A percentile compares a stretch with the other conserved stretches of the same genome.
Conservation (phyloP, 2,329 filamentous ascomycete genomes). For the Ceratocystis papillata region DNA sequence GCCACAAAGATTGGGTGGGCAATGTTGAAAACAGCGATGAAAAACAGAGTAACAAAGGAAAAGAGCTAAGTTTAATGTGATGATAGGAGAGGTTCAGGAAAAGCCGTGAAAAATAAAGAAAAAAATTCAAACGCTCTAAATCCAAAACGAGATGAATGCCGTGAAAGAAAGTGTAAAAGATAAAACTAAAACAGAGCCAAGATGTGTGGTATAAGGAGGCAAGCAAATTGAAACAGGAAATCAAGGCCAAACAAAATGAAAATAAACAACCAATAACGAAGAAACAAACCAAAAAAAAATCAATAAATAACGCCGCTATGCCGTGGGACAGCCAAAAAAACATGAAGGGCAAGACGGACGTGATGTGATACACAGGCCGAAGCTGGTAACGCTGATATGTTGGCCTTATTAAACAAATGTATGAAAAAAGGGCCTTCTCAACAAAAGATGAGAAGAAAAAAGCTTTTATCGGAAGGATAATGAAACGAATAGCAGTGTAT, state of each 20-base stretch:
- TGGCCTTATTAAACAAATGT: background rate
- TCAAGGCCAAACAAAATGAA: background rate
- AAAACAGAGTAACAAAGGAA: slow-evolving; percentile 2
- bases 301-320: slow-evolving; percentile 7
- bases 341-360: background rate
- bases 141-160: slow-evolving; percentile 5
- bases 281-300: background rate
- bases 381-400: too few relatives aligned
- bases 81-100: background rate
- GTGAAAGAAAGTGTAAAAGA: background rate
- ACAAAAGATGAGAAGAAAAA: slow-evolving; percentile 6
- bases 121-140: slow-evolving; percentile 7
- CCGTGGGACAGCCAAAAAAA: background rate
- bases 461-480: too few relatives aligned
- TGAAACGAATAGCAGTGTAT: too few relatives aligned
- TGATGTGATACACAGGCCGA: background rate
- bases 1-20: slow-evolving; percentile 1
- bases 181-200: background rate
- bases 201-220: background rate
- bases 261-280: background rate
- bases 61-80: background rate
- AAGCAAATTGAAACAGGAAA: background rate
- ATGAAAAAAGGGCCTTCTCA: background rate
- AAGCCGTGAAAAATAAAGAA: slow-evolving; percentile 6
- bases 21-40: background rate